Conservation (phyloP, 2,329 filamentous ascomycete species). For the Diaporthe longicolla region DNA sequence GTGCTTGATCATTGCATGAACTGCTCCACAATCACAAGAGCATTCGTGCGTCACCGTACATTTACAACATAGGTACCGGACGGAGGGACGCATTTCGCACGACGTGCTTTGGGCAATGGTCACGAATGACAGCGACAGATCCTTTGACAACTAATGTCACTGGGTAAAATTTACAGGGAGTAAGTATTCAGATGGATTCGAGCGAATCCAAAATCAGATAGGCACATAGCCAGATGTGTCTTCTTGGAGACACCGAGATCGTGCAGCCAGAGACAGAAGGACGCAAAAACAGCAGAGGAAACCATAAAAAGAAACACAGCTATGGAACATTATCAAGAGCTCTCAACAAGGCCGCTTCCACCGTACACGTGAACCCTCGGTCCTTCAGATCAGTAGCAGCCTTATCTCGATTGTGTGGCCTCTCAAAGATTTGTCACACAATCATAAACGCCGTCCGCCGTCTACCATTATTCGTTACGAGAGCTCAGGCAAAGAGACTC, state of each 20-base stretch:
- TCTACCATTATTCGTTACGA: neutral
- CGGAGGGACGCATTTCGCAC: too few species aligned
- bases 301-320: conserved; percentile 19
- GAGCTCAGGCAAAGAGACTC: neutral
- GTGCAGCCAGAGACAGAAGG: neutral
- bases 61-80: neutral
- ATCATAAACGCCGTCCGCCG: neutral
- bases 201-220: conserved; percentile 16
- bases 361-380: neutral
- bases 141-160: conserved; percentile 1
- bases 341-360: neutral
- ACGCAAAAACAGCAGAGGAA: conserved; percentile 6
- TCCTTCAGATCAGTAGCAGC: neutral
- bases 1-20: conserved; percentile 6
- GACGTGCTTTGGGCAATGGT: neutral
- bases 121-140: conserved; percentile 2
- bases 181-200: conserved; percentile 10
- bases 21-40: neutral
- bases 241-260: neutral
- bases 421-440: neutral
- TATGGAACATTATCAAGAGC: conserved; percentile 1
- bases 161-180: conserved; percentile 1
- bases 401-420: neutral
- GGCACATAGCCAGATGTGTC: neutral
- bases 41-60: neutral